Base-by-base conservation (phyloP, 495 filamentous ascomycete species). In the Hypoxylon cercidicola region DNA sequence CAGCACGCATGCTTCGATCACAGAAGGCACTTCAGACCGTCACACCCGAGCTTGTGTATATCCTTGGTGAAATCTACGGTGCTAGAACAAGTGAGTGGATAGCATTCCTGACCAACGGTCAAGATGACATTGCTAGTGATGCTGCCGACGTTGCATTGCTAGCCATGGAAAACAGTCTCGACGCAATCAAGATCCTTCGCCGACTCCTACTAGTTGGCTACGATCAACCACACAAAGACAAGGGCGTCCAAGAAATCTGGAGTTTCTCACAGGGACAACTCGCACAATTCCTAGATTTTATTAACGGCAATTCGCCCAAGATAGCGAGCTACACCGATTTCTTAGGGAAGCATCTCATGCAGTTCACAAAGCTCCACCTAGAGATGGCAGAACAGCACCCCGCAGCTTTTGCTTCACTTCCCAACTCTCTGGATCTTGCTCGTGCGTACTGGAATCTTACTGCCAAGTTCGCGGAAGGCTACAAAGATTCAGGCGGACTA, bases 281-380 rank as follows among this genome's bases (percentile, higher is more conserved):
- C 52, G 86, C 83, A 47, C 83, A 89, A 39, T 88, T 94, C 55
- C 79, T 92, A 16, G 72, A 57, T 21, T 79, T 85, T 59, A 65
- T 84, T 39, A 72, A 77, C 52, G 76, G 79, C 19, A 80, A 84
- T 23, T 79, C 81, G 56, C 72, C 79, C 56, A 75, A 81, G n/a
- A 70, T 85, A 9, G 71, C 74, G 3, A 68, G 75, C 0, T 80
- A 77, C 12, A 74, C 78, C 49, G 78, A 78, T 20, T 62, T 88
- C 25, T 76, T 96, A n/a, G 90, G 91, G 62, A 93, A 93, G 67
- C 94, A 97, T 61, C 78, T 96, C 7, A 70, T 96, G 48, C 94
- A 97, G 72, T 87, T 97, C 45, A 87, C 94, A 10, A 98, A 99
- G 76, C 80, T 98, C 8, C 93, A 97, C 74, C 79, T 95, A 19